Percentiles rank a stretch among this genome's conserved stretches.
phyloP scores from a whole-genome alignment of 352 stramenopile species.

The Pythium vanterpoolii region DNA sequence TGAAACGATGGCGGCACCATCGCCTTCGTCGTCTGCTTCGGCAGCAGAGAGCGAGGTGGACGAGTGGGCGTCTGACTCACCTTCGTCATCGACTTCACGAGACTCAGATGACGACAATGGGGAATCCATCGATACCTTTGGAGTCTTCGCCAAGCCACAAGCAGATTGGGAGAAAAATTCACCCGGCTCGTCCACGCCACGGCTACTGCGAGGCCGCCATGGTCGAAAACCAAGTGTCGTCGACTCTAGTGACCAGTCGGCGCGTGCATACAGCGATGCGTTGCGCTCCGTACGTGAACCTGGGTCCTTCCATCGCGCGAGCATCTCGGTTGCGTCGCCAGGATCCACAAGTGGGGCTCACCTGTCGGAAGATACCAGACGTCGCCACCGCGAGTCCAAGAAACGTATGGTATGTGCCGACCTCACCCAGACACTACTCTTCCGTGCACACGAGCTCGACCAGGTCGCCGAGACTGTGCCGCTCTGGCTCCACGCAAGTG shows the following conservation, averaged over 20 bases:
- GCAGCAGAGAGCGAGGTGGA: neutral
- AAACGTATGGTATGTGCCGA: constrained; percentile 36
- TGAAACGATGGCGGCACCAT: neutral
- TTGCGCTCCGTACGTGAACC: constrained; percentile 12
- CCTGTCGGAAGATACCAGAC: constrained; percentile 23
- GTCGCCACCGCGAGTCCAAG: constrained; percentile 35
- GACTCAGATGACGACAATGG: constrained; percentile 5
- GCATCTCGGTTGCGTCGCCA: constrained; percentile 22
- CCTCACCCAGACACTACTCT: constrained; percentile 30
- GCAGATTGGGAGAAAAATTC: neutral
- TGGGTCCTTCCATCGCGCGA: constrained; percentile 16
- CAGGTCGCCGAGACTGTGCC: constrained; percentile 28
- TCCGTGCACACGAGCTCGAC: constrained; percentile 38
- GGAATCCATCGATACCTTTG: neutral
- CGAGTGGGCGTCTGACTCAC: neutral
- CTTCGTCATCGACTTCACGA: neutral
- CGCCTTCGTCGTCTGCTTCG: neutral
- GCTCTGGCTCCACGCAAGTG: constrained; percentile 37
- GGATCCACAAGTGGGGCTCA: too few relatives aligned
- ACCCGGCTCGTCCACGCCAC: neutral
- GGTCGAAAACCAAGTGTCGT: constrained; percentile 7
- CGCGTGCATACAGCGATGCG: constrained; percentile 21
- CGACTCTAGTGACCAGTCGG: neutral
- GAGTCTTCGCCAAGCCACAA: too few relatives aligned
- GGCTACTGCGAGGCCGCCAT: neutral